phyloP scores from a whole-genome alignment of 495 filamentous ascomycete species.

The Talaromyces thailandensis region DNA sequence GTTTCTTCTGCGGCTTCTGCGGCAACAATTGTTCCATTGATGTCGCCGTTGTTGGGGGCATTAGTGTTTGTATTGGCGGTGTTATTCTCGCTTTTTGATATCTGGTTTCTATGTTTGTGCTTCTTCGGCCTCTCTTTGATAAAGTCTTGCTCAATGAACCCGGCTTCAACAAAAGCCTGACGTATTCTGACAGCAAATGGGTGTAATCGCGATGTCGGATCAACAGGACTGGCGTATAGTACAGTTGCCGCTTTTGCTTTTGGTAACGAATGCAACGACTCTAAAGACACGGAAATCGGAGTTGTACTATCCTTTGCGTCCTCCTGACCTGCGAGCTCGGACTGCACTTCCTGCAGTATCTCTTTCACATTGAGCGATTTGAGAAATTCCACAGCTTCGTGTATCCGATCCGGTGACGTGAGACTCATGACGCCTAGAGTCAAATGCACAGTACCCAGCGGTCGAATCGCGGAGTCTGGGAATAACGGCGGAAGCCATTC shows the following conservation, averaged over 20 bases:
- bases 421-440: slow-evolving; percentile 87
- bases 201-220: slow-evolving; percentile 45
- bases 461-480: slow-evolving; percentile 58
- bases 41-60: neutral
- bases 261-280: slow-evolving; percentile 28
- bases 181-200: slow-evolving; percentile 56
- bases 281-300: slow-evolving; percentile 20
- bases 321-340: slow-evolving; percentile 2
- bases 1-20: neutral
- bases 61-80: neutral
- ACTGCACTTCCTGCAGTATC: slow-evolving; percentile 33
- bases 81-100: neutral
- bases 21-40: neutral
- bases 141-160: slow-evolving; percentile 48
- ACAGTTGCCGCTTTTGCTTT: slow-evolving; percentile 33
- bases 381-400: slow-evolving; percentile 50
- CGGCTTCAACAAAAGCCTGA: slow-evolving; percentile 50
- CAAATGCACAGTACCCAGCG: slow-evolving; percentile 72
- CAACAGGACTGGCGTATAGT: slow-evolving; percentile 47
- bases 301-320: neutral
- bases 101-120: slow-evolving; percentile 4
- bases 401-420: slow-evolving; percentile 41
- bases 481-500: slow-evolving; percentile 22
- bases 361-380: slow-evolving; percentile 39
- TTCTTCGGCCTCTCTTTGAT: slow-evolving; percentile 9